Evolutionary conservation across 2,329 filamentous ascomycete species (phyloP).

Genomic region (Pseudogymnoascus sp.): DNA sequence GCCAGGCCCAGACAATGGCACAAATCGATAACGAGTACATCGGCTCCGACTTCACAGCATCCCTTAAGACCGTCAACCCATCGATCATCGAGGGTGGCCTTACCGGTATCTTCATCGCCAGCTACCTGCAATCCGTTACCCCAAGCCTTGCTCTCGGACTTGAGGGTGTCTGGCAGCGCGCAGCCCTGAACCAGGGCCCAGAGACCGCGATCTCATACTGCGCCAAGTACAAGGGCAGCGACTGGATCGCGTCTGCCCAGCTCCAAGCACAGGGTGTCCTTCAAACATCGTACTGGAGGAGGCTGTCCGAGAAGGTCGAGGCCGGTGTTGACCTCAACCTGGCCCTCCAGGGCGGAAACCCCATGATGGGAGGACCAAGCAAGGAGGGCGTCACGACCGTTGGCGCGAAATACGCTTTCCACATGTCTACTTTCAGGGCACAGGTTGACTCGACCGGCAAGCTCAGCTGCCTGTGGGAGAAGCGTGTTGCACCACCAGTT

Average conservation of each 20-base stretch:
- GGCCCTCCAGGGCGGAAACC: slow-evolving; percentile 52
- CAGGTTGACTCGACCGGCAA: slow-evolving; percentile 95
- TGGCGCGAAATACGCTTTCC: slow-evolving; percentile 97
- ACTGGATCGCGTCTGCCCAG: slow-evolving; percentile 91
- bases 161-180: slow-evolving; percentile 89
- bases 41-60: slow-evolving; percentile 86
- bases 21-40: slow-evolving; percentile 95
- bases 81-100: slow-evolving; percentile 83
- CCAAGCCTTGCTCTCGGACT: slow-evolving; percentile 78
- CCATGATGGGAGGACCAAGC: slow-evolving; percentile 64
- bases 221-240: slow-evolving; percentile 79
- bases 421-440: slow-evolving; percentile 87
- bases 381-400: slow-evolving; percentile 88
- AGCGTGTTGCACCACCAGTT: slow-evolving; percentile 87
- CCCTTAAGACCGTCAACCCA: slow-evolving; percentile 92
- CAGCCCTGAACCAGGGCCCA: slow-evolving; percentile 74
- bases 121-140: slow-evolving; percentile 90
- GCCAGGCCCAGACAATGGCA: slow-evolving; percentile 72
- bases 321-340: slow-evolving; percentile 92
- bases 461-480: slow-evolving; percentile 86
- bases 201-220: slow-evolving; percentile 86
- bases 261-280: slow-evolving; percentile 72
- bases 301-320: slow-evolving; percentile 88
- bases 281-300: slow-evolving; percentile 89
- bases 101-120: slow-evolving; percentile 91